Base-by-base conservation (phyloP, 495 filamentous ascomycete genomes). In the Penicillium verhagenii region DNA sequence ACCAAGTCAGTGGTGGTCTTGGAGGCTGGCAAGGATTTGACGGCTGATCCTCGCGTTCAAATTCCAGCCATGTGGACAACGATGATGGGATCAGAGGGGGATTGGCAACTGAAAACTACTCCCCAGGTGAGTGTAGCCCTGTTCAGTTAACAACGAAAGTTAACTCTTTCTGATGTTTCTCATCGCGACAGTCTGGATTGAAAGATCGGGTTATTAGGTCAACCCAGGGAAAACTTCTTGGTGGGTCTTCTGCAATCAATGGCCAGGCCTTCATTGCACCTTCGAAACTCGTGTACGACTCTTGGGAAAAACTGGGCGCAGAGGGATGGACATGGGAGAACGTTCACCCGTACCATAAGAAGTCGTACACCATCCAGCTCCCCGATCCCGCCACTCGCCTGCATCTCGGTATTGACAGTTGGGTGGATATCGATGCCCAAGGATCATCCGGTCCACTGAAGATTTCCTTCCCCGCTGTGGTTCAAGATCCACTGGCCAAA, bases 121-220 rank as follows among this genome's bases (percentile, higher is more conserved):
- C 77, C 79, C 20, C 79, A 83, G 65, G 74, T 79, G 51, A 39
- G 24, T n/a, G n/a, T n/a, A n/a, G n/a, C n/a, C n/a, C n/a, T n/a
- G n/a, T n/a, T n/a, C n/a, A n/a, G n/a, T n/a, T n/a, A n/a, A n/a
- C n/a, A n/a, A n/a, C n/a, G n/a, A n/a, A n/a, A n/a, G n/a, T n/a
- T n/a, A n/a, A n/a, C n/a, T n/a, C n/a, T n/a, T n/a, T n/a, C n/a
- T n/a, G n/a, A n/a, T n/a, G n/a, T n/a, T n/a, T n/a, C n/a, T n/a
- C n/a, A n/a, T n/a, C n/a, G n/a, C n/a, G n/a, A n/a, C n/a, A n/a
- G n/a, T n/a, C n/a, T n/a, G n/a, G n/a, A n/a, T n/a, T n/a, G n/a
- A n/a, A n/a, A n/a, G n/a, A n/a, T n/a, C n/a, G n/a, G n/a, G n/a
- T n/a, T n/a, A n/a, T n/a, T n/a, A n/a, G n/a, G n/a, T n/a, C n/a